Conservation (phyloP, 306 rosid genomes). For the Castanea crenata region DNA sequence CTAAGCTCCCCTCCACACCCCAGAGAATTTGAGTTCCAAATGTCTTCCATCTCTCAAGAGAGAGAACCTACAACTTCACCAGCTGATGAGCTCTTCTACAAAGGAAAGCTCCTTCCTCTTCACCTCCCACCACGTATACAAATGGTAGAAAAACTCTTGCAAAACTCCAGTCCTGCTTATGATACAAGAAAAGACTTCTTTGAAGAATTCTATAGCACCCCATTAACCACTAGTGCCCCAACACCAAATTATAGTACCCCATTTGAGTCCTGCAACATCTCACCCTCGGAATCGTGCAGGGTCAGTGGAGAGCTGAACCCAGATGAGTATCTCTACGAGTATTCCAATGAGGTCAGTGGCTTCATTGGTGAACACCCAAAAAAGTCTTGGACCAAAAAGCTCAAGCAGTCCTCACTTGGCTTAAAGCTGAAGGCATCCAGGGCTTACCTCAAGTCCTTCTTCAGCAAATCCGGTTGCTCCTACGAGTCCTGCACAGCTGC, state of each 20-base stretch:
- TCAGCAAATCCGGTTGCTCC: slow-evolving; percentile 80
- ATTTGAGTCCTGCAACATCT: slow-evolving; percentile 83
- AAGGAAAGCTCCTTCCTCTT: slow-evolving; percentile 96
- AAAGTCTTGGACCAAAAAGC: slow-evolving; percentile 80
- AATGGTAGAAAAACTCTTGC: slow-evolving; percentile 82
- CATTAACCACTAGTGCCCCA: slow-evolving; percentile 60
- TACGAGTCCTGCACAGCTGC: slow-evolving; percentile 66
- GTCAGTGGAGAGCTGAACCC: slow-evolving; percentile 71
- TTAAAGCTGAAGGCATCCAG: slow-evolving; percentile 83
- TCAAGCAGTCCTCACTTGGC: slow-evolving; percentile 67
- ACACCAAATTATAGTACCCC: slow-evolving; percentile 80
- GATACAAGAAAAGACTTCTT: slow-evolving; percentile 38
- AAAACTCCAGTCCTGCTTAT: slow-evolving; percentile 44
- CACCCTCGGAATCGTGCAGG: slow-evolving; percentile 72
- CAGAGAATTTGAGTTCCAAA: slow-evolving; percentile 96
- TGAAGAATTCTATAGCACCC: slow-evolving; percentile 76
- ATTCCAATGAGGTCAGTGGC: slow-evolving; percentile 28
- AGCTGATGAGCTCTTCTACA: slow-evolving; percentile 99
- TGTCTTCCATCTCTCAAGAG: slow-evolving; percentile 62
- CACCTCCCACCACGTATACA: slow-evolving; percentile 90
- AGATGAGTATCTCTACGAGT: slow-evolving; percentile 51
- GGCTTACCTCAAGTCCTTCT: slow-evolving; percentile 80
- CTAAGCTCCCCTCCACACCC: slow-evolving; percentile 42
- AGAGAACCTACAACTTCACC: slow-evolving; percentile 77
- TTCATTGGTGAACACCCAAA: slow-evolving; percentile 42